These are phyloP conservation scores for Pichia exigua DNA, from an alignment of 805 yeast genomes.

Conservation along the genomic window DNA sequence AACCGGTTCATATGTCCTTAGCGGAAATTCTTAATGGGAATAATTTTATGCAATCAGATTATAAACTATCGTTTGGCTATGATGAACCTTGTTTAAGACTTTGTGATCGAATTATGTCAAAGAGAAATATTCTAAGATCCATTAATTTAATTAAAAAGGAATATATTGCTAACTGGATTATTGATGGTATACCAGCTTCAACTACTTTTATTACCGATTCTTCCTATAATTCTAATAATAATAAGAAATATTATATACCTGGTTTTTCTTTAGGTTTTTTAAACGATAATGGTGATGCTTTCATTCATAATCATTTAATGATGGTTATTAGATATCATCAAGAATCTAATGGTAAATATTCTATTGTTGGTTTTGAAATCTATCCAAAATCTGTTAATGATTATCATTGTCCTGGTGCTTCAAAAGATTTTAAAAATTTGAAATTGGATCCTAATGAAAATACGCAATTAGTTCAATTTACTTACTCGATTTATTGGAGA, in stretches of 20 bases:
- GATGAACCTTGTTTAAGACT: conserved; percentile 59
- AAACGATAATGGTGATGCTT: conserved; percentile 51
- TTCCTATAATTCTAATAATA: conserved; percentile 35
- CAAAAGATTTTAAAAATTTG: conserved; percentile 49
- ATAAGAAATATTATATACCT: conserved; percentile 62
- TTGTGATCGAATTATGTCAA: conserved; percentile 59
- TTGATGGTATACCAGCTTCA: conserved; percentile 83
- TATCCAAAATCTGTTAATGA: conserved; percentile 74
- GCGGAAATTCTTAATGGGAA: conserved; percentile 80
- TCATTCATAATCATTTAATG: conserved; percentile 74
- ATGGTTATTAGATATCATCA: conserved; percentile 67
- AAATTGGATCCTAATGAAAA: conserved; percentile 40
- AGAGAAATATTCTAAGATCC: conserved; percentile 46
- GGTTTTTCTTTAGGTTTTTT: conserved; percentile 82
- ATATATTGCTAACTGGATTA: conserved; percentile 75
- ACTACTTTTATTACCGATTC: conserved; percentile 61
- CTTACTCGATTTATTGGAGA: conserved; percentile 84
- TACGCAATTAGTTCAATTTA: conserved; percentile 53
- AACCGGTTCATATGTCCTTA: conserved; percentile 58
- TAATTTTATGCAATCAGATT: conserved; percentile 68
- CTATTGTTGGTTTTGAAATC: conserved; percentile 85
- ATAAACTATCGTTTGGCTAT: conserved; percentile 52
- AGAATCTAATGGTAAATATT: conserved; percentile 35
- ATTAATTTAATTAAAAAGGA: conserved; percentile 55
- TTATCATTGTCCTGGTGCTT: conserved; percentile 67